Evolutionary conservation across 805 yeast genomes (phyloP), one percentile per base, ranked within the genome.

Genomic region (Candida hispaniensis): DNA sequence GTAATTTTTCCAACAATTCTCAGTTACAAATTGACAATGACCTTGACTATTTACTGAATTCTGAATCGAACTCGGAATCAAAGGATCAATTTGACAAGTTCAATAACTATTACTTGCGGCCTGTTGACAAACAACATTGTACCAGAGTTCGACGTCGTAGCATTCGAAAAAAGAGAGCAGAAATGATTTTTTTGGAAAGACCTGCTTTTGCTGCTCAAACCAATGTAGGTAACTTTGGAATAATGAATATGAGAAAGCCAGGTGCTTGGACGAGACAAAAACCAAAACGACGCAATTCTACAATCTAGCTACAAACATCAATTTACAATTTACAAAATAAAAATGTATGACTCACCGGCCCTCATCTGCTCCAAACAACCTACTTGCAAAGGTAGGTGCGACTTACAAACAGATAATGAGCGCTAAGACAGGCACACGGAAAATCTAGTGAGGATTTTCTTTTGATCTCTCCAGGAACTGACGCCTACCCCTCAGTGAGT

Each of bases 321-420:
- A n/a, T 23, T 12, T 11, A 11, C 7, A 25, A 8, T 9, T 10
- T 10, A 9, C 15, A 23, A 14, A n/a, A 4, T 40, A 25, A 21
- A 44, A 34, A 50, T 73, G 75, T 73, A 58, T 67, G 76, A 63
- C 59, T 79, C 66, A 63, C 81, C 81, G 67, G 77, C 79, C 79
- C 80, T 67, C 46, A 38, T 27, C 40, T 41, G 47, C 47, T 49
- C 57, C 32, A 52, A 51, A 51, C 54, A 48, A 47, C 47, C 55
- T 52, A 56, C 58, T 55, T 59, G 60, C 59, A 57, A 60, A 48
- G 48, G 55, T 45, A 26, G 56, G 44, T 46, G 51, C 55, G 59
- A 51, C 44, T 30, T 22, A 23, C 28, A 25, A 34, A 30, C 23
- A 39, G 46, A 49, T 47, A 69, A 67, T 67, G 77, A 67, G 79